Percentiles rank a stretch among this genome's conserved stretches.
Evolutionary conservation across 306 rosid genomes (phyloP).

Genomic region (Casuarina glauca): DNA sequence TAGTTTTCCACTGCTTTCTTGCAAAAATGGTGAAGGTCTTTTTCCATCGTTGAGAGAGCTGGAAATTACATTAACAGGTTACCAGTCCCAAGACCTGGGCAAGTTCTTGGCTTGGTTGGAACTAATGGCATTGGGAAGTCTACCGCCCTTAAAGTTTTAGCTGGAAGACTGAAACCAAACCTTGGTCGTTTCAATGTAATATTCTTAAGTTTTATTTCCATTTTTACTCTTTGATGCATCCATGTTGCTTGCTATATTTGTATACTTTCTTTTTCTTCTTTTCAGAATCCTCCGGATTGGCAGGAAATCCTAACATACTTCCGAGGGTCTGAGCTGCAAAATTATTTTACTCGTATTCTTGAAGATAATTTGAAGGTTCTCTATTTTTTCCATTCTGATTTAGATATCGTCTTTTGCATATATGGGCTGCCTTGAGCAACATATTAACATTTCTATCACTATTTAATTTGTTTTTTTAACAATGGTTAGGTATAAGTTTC

Average conservation of each 20-base stretch:
- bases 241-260: constrained; percentile 9
- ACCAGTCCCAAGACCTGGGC: constrained; percentile 97
- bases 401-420: background rate
- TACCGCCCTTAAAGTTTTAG: constrained; percentile 95
- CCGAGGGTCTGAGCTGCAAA: constrained; percentile 96
- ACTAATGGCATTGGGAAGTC: constrained; percentile 98
- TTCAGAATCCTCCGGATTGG: constrained; percentile 97
- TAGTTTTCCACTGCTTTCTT: constrained; percentile 16
- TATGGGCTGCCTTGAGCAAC: background rate
- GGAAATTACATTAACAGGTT: constrained; percentile 49
- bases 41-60: constrained; percentile 21
- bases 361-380: constrained; percentile 92
- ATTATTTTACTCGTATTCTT: constrained; percentile 87
- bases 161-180: constrained; percentile 91
- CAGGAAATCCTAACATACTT: constrained; percentile 92
- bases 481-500: background rate
- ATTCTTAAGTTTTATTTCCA: constrained; percentile 4
- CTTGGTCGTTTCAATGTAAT: constrained; percentile 91
- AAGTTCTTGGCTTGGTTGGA: constrained; percentile 97
- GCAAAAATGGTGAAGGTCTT: background rate
- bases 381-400: background rate
- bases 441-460: background rate
- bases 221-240: background rate
- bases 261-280: background rate
- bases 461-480: background rate